Percentiles rank a stretch among this genome's conserved stretches.
phyloP scores from a whole-genome alignment of 2,329 filamentous ascomycete species.

The Verticillium tricorpus region DNA sequence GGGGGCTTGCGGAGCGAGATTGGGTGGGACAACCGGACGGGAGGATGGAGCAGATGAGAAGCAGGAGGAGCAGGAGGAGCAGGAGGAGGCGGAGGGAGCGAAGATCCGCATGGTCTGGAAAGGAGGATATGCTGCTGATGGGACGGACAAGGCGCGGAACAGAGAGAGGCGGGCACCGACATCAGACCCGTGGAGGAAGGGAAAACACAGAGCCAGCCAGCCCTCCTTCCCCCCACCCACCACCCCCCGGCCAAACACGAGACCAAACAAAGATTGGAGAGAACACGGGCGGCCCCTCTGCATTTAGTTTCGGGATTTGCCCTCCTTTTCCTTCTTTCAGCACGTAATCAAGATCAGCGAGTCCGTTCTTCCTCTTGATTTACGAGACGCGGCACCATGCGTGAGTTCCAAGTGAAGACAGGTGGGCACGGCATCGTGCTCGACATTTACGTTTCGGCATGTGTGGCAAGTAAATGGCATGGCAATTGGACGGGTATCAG shows the following conservation, averaged over 20 bases:
- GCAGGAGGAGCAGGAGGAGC: no score
- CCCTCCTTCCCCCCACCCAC: background rate
- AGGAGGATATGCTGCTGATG: no score
- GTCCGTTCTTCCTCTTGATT: constrained; percentile 1
- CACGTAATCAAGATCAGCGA: constrained; percentile 1
- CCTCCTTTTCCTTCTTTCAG: constrained; percentile 1
- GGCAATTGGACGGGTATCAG: constrained; percentile 5
- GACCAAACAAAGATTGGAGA: background rate
- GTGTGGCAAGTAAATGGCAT: background rate
- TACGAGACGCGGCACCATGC: background rate
- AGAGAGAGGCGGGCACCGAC: no score
- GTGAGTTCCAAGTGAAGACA: background rate
- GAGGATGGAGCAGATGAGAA: no score
- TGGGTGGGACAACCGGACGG: no score
- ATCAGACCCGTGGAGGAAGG: no score
- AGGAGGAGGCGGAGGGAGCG: no score
- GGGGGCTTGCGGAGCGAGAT: background rate
- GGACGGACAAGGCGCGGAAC: no score
- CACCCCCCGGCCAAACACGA: background rate
- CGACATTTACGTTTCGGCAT: no score
- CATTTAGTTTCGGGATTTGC: constrained; percentile 5
- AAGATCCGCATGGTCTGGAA: no score
- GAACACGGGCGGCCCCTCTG: background rate
- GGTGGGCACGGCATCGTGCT: no score
- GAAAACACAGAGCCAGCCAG: background rate